Percentiles rank a stretch among this genome's conserved stretches.
Conservation (phyloP, 2,329 filamentous ascomycete species). For the Ascochyta clinopodiicola region DNA sequence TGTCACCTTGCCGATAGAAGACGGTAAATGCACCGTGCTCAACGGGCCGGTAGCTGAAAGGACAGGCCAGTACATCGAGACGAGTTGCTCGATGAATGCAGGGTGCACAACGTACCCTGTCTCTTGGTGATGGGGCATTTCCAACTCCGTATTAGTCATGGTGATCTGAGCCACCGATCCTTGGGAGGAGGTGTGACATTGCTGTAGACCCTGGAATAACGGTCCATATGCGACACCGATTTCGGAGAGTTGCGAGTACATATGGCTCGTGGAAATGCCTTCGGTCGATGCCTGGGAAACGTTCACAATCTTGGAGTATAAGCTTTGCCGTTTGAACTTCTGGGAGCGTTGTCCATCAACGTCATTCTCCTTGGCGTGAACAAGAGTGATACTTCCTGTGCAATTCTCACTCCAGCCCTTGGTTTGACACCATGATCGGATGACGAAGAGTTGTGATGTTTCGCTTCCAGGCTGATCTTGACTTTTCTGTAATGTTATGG, state of each 20-base stretch:
- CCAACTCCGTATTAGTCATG: slow-evolving; percentile 23
- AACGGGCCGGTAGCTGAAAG: slow-evolving; percentile 19
- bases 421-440: slow-evolving; percentile 60
- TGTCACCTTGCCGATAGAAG: slow-evolving; percentile 31
- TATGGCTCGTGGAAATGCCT: slow-evolving; percentile 30
- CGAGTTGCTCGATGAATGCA: slow-evolving; percentile 33
- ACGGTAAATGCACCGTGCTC: slow-evolving; percentile 29
- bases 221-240: slow-evolving; percentile 60
- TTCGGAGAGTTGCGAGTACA: slow-evolving; percentile 57
- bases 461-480: neutral
- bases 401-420: slow-evolving; percentile 67
- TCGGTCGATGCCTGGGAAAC: slow-evolving; percentile 11
- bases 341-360: slow-evolving; percentile 44
- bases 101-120: slow-evolving; percentile 36
- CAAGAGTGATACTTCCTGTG: slow-evolving; percentile 49
- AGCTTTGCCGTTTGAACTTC: slow-evolving; percentile 17
- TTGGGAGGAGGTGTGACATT: slow-evolving; percentile 51
- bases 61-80: slow-evolving; percentile 39
- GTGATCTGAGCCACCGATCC: slow-evolving; percentile 35
- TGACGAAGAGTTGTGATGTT: slow-evolving; percentile 51
- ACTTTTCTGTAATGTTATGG: slow-evolving; percentile 30
- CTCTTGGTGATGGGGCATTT: slow-evolving; percentile 40
- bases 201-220: slow-evolving; percentile 59
- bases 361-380: slow-evolving; percentile 48
- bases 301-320: slow-evolving; percentile 12